phyloP scores from a whole-genome alignment of 352 stramenopile genomes.

The Phytopythium helicoides region DNA sequence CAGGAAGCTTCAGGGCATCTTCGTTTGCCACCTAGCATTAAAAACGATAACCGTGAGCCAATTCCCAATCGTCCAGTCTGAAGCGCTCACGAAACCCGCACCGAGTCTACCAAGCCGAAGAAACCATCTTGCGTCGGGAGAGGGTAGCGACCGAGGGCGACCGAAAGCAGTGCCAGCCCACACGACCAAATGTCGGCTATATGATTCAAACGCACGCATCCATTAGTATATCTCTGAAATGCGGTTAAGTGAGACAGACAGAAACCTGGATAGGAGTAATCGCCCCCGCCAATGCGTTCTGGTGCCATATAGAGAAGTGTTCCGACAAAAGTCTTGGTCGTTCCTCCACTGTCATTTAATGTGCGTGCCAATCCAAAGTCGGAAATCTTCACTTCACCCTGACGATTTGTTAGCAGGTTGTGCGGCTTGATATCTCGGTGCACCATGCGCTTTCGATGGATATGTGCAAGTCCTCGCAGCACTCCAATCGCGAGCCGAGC shows the following conservation, averaged over 20 bases:
- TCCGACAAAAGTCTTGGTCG: slow-evolving; percentile 92
- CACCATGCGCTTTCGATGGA: slow-evolving; percentile 88
- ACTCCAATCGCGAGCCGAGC: slow-evolving; percentile 68
- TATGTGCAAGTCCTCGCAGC: slow-evolving; percentile 77
- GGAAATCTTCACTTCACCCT: slow-evolving; percentile 87
- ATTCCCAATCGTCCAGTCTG: background rate
- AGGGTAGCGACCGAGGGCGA: slow-evolving; percentile 81
- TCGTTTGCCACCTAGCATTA: slow-evolving; percentile 70
- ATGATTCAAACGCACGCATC: slow-evolving; percentile 1
- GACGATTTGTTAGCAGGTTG: slow-evolving; percentile 87
- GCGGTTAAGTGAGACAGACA: background rate
- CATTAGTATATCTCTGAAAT: background rate
- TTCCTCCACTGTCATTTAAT: slow-evolving; percentile 66
- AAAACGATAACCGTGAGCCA: too few relatives aligned
- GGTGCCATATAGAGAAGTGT: slow-evolving; percentile 95
- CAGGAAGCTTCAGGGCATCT: slow-evolving; percentile 61
- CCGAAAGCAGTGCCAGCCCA: slow-evolving; percentile 70
- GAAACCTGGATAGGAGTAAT: slow-evolving; percentile 87
- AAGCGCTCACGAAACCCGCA: slow-evolving; percentile 15
- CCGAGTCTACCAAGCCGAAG: slow-evolving; percentile 85
- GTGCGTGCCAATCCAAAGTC: slow-evolving; percentile 85
- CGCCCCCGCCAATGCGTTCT: slow-evolving; percentile 89
- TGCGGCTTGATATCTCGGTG: slow-evolving; percentile 93
- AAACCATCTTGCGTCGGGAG: slow-evolving; percentile 86
- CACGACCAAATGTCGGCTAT: slow-evolving; percentile 85